These are phyloP conservation scores for Hippophae tibetana DNA, from an alignment of 306 rosid genomes.

Conservation along the genomic window DNA sequence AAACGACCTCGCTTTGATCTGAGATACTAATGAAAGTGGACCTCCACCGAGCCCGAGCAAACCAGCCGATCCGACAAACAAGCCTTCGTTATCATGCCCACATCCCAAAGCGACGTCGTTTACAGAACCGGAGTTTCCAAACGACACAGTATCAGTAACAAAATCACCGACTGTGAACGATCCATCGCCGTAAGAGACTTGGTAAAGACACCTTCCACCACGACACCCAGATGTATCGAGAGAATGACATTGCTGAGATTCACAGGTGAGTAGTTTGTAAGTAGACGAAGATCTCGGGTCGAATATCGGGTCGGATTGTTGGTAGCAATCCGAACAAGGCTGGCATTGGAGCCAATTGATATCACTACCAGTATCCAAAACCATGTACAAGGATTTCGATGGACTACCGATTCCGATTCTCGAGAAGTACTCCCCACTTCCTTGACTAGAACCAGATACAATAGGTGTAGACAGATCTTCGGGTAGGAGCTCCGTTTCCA, in stretches of 20 bases:
- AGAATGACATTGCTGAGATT: conserved; percentile 36
- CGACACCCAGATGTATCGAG: conserved; percentile 43
- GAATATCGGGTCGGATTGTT: conserved; percentile 72
- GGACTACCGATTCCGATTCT: conserved; percentile 68
- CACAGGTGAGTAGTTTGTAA: conserved; percentile 43
- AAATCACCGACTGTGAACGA: conserved; percentile 72
- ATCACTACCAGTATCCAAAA: conserved; percentile 85
- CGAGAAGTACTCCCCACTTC: conserved; percentile 91
- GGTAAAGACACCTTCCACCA: conserved; percentile 47
- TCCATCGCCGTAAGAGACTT: conserved; percentile 79
- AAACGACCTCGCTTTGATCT: conserved; percentile 62
- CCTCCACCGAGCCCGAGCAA: conserved; percentile 91
- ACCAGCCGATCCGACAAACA: conserved; percentile 72
- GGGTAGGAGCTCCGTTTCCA: conserved; percentile 31
- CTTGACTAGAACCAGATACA: conserved; percentile 51
- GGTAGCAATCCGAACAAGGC: conserved; percentile 83
- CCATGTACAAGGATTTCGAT: conserved; percentile 54
- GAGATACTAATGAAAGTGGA: conserved; percentile 40
- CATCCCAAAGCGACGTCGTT: conserved; percentile 53
- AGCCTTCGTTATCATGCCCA: conserved; percentile 81
- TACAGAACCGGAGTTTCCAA: conserved; percentile 47
- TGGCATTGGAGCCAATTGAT: conserved; percentile 83
- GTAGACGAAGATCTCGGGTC: conserved; percentile 51
- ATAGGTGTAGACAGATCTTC: conserved; percentile 60
- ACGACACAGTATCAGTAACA: conserved; percentile 62